A percentile compares a stretch with the other conserved stretches of the same genome.
Conservation (phyloP, 2,329 filamentous ascomycete species). For the Aspergillus ustus region DNA sequence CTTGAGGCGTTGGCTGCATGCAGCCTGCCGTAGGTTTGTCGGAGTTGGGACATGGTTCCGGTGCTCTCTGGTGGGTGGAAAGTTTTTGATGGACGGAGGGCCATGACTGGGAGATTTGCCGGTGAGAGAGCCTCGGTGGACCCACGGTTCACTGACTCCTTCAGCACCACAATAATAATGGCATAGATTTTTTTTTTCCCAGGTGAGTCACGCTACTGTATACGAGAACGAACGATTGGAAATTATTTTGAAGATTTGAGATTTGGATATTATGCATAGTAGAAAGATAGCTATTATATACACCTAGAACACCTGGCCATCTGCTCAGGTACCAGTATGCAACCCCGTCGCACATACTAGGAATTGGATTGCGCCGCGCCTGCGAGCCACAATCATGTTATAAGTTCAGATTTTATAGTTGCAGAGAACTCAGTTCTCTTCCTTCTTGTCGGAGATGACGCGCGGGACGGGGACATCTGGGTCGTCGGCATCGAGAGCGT, state of each 20-base stretch:
- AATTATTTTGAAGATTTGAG: background rate
- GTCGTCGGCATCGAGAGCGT: slow-evolving; percentile 51
- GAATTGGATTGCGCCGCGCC: background rate
- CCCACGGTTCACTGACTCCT: background rate
- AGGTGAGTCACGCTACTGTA: background rate
- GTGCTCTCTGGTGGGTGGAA: background rate
- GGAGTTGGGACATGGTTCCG: background rate
- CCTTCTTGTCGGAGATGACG: background rate
- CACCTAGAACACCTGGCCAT: background rate
- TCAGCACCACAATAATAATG: no score
- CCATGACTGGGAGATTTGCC: background rate
- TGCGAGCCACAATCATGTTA: background rate
- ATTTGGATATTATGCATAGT: background rate
- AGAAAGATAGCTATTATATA: background rate
- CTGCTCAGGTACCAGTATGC: background rate
- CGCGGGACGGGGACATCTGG: slow-evolving; percentile 24
- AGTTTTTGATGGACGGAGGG: background rate
- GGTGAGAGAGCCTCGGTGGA: background rate
- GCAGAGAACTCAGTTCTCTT: slow-evolving; percentile 1
- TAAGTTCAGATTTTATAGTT: background rate
- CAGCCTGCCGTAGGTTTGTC: background rate
- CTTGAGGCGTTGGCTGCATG: background rate
- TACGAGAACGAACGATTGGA: background rate
- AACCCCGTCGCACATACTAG: background rate
- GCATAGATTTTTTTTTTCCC: background rate